A percentile compares a stretch with the other conserved stretches of the same genome.
phyloP scores from a whole-genome alignment of 2,329 filamentous ascomycete genomes.

The Ophiostoma piceae region DNA sequence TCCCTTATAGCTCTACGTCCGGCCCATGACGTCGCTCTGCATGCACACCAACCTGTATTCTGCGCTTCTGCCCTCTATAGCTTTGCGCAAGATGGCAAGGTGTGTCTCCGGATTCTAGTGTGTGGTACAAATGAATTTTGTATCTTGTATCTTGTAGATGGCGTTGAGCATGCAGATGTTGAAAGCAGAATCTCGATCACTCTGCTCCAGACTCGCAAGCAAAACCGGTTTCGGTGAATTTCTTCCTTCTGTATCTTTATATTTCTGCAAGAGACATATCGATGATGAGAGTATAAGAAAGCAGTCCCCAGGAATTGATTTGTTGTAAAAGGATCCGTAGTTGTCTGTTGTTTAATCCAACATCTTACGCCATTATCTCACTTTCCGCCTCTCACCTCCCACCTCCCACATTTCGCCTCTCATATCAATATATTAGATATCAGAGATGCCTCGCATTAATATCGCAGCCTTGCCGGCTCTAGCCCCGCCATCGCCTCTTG shows the following conservation, averaged over 20 bases:
- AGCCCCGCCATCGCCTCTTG: background rate
- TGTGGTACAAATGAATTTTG: background rate
- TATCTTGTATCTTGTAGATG: background rate
- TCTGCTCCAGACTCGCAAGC: background rate
- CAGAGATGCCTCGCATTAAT: constrained; percentile 3
- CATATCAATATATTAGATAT: background rate
- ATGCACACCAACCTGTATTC: constrained; percentile 6
- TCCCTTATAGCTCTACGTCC: background rate
- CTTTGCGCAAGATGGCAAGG: background rate
- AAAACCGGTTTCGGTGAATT: background rate
- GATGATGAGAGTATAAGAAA: background rate
- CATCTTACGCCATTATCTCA: background rate
- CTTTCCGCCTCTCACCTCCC: background rate
- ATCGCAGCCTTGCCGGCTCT: background rate
- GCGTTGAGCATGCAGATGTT: background rate
- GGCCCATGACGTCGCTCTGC: constrained; percentile 2
- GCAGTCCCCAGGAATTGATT: background rate
- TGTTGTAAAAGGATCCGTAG: background rate
- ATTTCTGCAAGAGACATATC: background rate
- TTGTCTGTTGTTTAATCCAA: background rate
- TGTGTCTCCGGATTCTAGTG: background rate
- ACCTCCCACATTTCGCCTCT: background rate
- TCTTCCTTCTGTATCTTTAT: background rate
- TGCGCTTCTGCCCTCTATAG: background rate
- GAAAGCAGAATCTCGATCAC: background rate